Percentiles rank a stretch among this genome's conserved stretches.
These are phyloP conservation scores for Picea sitchensis DNA, from an alignment of 75 land plant genomes.

Conservation along the genomic window DNA sequence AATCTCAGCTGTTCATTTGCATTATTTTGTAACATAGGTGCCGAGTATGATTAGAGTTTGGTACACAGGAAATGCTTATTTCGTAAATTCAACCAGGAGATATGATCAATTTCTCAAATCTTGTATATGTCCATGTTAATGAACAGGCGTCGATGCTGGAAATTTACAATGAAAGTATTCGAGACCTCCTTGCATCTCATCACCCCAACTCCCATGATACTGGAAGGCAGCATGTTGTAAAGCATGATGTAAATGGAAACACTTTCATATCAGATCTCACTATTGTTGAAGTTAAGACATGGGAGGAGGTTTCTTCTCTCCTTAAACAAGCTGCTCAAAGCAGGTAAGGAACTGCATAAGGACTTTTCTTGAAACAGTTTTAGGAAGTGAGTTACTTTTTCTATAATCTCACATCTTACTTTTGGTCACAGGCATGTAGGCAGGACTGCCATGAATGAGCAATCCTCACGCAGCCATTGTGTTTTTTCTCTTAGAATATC, in stretches of 20 bases:
- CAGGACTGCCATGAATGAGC: constrained; percentile 39
- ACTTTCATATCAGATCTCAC: constrained; percentile 30
- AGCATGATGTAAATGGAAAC: constrained; percentile 24
- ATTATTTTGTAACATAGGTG: too few relatives aligned
- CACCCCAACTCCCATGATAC: constrained; percentile 6
- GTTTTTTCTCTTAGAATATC: constrained; percentile 31
- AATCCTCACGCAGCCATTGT: constrained; percentile 37
- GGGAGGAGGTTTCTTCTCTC: constrained; percentile 26
- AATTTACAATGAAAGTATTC: constrained; percentile 33
- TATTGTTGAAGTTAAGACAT: constrained; percentile 22
- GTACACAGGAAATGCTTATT: too few relatives aligned
- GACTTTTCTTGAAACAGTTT: too few relatives aligned
- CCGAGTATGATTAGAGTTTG: too few relatives aligned
- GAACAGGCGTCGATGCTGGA: constrained; percentile 38
- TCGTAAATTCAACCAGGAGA: too few relatives aligned
- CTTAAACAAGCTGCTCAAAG: constrained; percentile 28
- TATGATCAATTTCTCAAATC: too few relatives aligned
- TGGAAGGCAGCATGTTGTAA: constrained; percentile 19
- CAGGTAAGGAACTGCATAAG: constrained; percentile 14
- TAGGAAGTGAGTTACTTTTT: too few relatives aligned
- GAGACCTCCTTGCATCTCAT: constrained; percentile 15
- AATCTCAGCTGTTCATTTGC: too few relatives aligned
- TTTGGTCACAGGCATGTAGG: constrained; percentile 15
- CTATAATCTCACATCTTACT: too few relatives aligned
- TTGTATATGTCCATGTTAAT: too few relatives aligned